Percentiles rank a stretch among this genome's conserved stretches.
These are phyloP conservation scores for Nicotiana tabacum DNA, from an alignment of 257 asterid species.

Conservation along the genomic window DNA sequence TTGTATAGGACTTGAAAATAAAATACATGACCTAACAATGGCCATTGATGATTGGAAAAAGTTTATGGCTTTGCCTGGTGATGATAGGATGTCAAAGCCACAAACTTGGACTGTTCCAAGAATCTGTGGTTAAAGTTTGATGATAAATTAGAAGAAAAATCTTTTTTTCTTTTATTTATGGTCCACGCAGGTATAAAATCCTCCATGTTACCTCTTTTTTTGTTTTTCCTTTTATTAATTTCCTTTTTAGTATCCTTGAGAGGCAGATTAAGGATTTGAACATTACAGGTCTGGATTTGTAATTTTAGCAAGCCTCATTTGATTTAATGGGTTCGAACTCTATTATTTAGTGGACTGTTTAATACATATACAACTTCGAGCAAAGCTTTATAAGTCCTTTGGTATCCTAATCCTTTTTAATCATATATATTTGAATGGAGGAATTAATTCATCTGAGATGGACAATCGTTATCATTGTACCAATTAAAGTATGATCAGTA, in stretches of 20 bases:
- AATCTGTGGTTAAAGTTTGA: slow-evolving; percentile 19
- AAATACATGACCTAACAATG: slow-evolving; percentile 48
- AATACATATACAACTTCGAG: no score
- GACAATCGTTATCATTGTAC: no score
- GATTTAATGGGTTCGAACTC: no score
- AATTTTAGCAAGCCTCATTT: no score
- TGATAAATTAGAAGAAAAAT: not conserved
- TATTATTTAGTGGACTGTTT: no score
- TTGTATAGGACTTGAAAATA: slow-evolving; percentile 47
- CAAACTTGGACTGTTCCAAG: slow-evolving; percentile 49
- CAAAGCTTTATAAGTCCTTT: no score
- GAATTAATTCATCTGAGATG: no score
- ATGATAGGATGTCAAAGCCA: slow-evolving; percentile 12
- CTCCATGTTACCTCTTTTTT: not conserved
- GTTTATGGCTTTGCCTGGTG: slow-evolving; percentile 18
- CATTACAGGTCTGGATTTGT: no score
- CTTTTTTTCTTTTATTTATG: not conserved
- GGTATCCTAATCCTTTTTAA: no score
- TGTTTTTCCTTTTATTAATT: not conserved
- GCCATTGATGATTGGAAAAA: slow-evolving; percentile 49
- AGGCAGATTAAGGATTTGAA: no score
- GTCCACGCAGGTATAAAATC: not conserved
- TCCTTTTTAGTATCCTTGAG: not conserved
- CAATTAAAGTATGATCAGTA: no score
- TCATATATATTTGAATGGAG: no score